These are phyloP conservation scores for Mycena capillaripes DNA, from an alignment of 768 basidiomycete genomes.

Conservation along the genomic window DNA sequence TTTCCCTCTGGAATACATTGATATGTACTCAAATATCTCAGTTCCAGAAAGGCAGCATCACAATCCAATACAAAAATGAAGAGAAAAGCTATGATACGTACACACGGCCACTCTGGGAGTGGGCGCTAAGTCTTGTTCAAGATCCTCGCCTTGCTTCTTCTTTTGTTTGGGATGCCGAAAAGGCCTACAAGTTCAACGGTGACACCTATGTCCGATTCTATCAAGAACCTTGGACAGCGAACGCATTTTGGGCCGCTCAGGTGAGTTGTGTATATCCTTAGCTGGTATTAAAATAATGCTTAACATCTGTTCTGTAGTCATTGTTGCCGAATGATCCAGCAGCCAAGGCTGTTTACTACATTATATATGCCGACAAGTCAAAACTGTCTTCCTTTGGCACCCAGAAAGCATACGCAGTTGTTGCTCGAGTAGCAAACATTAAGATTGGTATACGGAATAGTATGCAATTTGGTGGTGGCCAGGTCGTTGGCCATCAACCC, in stretches of 20 bases:
- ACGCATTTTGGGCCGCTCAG: constrained; percentile 53
- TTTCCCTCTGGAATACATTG: background rate
- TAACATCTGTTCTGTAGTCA: too few relatives aligned
- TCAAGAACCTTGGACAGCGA: constrained; percentile 55
- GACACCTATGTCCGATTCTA: constrained; percentile 42
- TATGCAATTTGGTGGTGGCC: constrained; percentile 31
- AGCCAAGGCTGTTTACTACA: too few relatives aligned
- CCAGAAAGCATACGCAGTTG: constrained; percentile 36
- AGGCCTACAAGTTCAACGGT: constrained; percentile 45
- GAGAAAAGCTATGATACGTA: constrained; percentile 32
- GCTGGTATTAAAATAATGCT: too few relatives aligned
- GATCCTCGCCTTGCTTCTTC: constrained; percentile 38
- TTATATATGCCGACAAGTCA: too few relatives aligned
- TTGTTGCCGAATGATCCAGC: too few relatives aligned
- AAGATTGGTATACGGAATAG: constrained; percentile 29
- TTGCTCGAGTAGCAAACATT: constrained; percentile 34
- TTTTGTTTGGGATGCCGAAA: constrained; percentile 48
- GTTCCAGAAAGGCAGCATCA: too few relatives aligned
- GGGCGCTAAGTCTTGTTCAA: constrained; percentile 40
- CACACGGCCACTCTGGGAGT: constrained; percentile 42
- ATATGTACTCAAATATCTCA: too few relatives aligned
- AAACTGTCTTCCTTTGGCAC: constrained; percentile 12
- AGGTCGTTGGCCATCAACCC: constrained; percentile 35
- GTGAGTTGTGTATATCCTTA: too few relatives aligned
- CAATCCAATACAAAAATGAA: constrained; percentile 10